phyloP scores from a whole-genome alignment of 2,329 filamentous ascomycete genomes.

The Colletotrichum scovillei region DNA sequence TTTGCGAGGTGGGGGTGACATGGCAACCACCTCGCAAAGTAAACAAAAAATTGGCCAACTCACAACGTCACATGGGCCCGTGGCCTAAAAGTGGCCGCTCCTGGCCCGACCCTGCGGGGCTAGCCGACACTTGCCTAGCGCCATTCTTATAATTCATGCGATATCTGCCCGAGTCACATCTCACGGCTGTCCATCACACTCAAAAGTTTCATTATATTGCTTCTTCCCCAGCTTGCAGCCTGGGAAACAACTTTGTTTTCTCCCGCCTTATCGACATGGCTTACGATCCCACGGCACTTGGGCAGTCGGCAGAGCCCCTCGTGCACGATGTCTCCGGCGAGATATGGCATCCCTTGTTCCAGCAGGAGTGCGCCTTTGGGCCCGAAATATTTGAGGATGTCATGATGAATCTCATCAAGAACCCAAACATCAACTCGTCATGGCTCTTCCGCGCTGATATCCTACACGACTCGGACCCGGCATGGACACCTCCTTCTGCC shows the following conservation, averaged over 20 bases:
- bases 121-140: slow-evolving; percentile 27
- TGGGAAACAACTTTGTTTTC: slow-evolving; percentile 7
- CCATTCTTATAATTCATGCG: slow-evolving; percentile 21
- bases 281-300: slow-evolving; percentile 48
- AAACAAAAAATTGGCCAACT: slow-evolving; percentile 36
- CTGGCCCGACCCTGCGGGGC: slow-evolving; percentile 19
- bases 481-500: slow-evolving; percentile 36
- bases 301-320: slow-evolving; percentile 45
- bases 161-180: slow-evolving; percentile 24
- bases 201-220: slow-evolving; percentile 13
- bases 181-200: slow-evolving; percentile 11
- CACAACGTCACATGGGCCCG: slow-evolving; percentile 25
- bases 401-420: slow-evolving; percentile 80
- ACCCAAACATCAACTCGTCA: slow-evolving; percentile 83
- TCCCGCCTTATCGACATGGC: slow-evolving; percentile 41
- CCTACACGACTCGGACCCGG: slow-evolving; percentile 62
- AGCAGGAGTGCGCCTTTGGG: slow-evolving; percentile 70
- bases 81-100: not conserved
- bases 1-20: slow-evolving; percentile 35
- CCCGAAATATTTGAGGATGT: slow-evolving; percentile 72
- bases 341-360: slow-evolving; percentile 66
- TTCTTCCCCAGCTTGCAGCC: slow-evolving; percentile 21
- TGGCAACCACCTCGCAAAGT: slow-evolving; percentile 37
- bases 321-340: slow-evolving; percentile 49
- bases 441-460: slow-evolving; percentile 85